These are phyloP conservation scores for Furculomyces boomerangus DNA, from an alignment of 371 early-diverging fungal genomes.

Conservation along the genomic window DNA sequence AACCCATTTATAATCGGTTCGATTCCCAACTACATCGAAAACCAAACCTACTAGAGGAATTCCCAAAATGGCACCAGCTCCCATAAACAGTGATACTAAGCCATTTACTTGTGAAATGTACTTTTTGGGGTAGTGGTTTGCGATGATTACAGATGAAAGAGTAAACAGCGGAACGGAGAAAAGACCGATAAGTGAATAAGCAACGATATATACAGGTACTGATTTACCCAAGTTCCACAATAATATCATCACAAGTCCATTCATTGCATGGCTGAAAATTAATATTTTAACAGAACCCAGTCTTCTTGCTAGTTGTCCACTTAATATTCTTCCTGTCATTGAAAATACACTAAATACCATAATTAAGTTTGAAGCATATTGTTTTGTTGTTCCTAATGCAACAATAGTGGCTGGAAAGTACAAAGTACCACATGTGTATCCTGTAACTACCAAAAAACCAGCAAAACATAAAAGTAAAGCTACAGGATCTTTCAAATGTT, in stretches of 20 bases:
- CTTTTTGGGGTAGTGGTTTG: neutral
- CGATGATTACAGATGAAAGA: neutral
- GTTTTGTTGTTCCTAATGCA: neutral
- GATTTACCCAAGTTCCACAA: neutral
- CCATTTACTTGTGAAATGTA: neutral
- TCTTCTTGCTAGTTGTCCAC: neutral
- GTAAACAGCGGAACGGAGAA: neutral
- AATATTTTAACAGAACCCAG: neutral
- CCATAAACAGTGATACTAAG: neutral
- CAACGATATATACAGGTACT: neutral
- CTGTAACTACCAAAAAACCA: neutral
- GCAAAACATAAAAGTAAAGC: conserved; percentile 1
- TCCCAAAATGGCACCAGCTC: neutral
- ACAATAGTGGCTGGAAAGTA: neutral
- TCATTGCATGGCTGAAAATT: neutral
- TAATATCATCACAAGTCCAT: neutral
- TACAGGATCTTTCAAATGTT: conserved; percentile 14
- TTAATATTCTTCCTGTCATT: neutral
- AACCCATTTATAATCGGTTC: neutral
- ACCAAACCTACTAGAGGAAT: neutral
- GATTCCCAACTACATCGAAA: neutral
- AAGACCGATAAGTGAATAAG: neutral
- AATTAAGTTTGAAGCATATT: neutral
- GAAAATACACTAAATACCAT: neutral
- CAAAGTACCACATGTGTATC: neutral